phyloP scores from a whole-genome alignment of 192 early-diverging fungal genomes.

The Geranomyces michiganensis region DNA sequence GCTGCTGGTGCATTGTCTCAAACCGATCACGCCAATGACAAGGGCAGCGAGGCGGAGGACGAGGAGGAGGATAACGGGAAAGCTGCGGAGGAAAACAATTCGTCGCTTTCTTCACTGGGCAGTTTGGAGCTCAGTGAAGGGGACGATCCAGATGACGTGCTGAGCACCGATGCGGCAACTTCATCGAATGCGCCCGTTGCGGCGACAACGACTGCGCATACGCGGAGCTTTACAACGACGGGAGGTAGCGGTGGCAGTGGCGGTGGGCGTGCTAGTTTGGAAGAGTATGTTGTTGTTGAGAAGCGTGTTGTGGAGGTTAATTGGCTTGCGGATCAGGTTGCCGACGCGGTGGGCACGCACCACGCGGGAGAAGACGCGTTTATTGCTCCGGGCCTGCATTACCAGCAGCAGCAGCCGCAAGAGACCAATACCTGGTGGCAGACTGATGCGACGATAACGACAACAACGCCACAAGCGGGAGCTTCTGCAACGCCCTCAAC shows the following conservation, averaged over 20 bases:
- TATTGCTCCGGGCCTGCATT: too few relatives aligned
- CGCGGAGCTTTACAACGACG: not conserved
- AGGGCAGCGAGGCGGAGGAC: not conserved
- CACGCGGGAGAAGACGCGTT: not conserved
- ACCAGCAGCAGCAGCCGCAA: too few relatives aligned
- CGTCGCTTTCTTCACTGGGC: constrained; percentile 41
- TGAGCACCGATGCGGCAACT: not conserved
- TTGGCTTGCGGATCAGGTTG: constrained; percentile 50
- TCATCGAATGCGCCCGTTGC: not conserved
- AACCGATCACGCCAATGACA: not conserved
- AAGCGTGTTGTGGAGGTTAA: constrained; percentile 57
- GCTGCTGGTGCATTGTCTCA: not conserved
- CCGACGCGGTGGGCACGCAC: constrained; percentile 12
- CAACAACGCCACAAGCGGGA: too few relatives aligned
- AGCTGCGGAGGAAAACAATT: constrained; percentile 9
- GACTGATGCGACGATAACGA: too few relatives aligned
- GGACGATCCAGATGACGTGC: constrained; percentile 35
- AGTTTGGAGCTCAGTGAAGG: constrained; percentile 48
- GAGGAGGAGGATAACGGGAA: not conserved
- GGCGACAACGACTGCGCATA: not conserved
- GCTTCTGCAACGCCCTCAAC: not conserved
- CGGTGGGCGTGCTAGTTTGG: constrained; percentile 33
- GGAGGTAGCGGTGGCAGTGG: constrained; percentile 7
- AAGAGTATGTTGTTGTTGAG: constrained; percentile 60
- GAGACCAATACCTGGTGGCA: too few relatives aligned